Conservation (phyloP, 768 basidiomycete genomes). For the Amanita subjunquillea region DNA sequence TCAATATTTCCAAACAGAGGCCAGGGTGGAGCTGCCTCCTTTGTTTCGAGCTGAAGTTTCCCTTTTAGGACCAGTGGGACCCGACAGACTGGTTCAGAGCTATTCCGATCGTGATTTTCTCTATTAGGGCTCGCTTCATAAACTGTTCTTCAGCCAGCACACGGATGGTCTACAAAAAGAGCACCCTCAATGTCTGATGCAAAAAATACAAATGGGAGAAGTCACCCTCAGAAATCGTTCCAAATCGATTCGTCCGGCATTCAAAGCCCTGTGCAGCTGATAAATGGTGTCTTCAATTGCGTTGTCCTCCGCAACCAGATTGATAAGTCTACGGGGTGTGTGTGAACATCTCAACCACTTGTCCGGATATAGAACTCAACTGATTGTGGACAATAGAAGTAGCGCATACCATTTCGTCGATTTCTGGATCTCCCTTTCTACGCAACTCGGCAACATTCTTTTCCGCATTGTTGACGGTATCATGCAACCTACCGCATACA, state of each 20-base stretch:
- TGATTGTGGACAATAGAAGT: constrained; percentile 96
- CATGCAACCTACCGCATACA: constrained; percentile 59
- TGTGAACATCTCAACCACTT: constrained; percentile 6
- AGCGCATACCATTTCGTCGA: constrained; percentile 94
- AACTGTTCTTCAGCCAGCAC: constrained; percentile 93
- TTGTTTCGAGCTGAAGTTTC: constrained; percentile 13
- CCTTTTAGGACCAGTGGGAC: constrained; percentile 27
- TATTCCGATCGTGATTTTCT: constrained; percentile 69
- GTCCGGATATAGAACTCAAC: constrained; percentile 33
- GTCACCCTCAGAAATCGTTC: constrained; percentile 88
- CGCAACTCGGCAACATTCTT: constrained; percentile 68
- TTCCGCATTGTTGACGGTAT: constrained; percentile 58
- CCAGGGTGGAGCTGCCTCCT: constrained; percentile 4
- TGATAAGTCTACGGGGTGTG: constrained; percentile 56
- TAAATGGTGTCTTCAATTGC: constrained; percentile 98
- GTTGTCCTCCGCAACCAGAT: constrained; percentile 98
- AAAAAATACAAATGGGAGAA: constrained; percentile 11
- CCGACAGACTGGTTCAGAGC: constrained; percentile 35
- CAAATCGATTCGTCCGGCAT: constrained; percentile 84
- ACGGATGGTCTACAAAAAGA: constrained; percentile 53
- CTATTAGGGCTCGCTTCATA: constrained; percentile 89
- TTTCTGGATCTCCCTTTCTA: constrained; percentile 80
- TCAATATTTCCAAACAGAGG: neutral
- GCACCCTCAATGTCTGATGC: constrained; percentile 7
- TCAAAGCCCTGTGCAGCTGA: constrained; percentile 89